Percentiles rank a stretch among this genome's conserved stretches.
Evolutionary conservation across 1,284 basidiomycete species (phyloP).

Genomic region (Phylloboletellus chloephorus): DNA sequence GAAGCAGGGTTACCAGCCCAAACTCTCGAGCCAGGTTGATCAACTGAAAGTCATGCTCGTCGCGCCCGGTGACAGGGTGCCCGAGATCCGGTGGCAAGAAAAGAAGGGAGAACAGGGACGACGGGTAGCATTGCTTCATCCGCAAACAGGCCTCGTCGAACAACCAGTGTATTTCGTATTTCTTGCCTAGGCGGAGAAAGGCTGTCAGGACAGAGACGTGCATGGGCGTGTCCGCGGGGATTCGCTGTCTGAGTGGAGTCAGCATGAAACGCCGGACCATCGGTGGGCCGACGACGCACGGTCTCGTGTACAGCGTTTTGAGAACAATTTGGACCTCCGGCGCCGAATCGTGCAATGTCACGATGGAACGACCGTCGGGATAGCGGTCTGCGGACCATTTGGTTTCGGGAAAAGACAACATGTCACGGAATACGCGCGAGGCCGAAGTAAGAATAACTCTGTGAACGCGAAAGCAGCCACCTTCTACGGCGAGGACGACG

Average conservation of each 20-base stretch:
- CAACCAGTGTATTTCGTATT: conserved; percentile 26
- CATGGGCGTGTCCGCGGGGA: conserved; percentile 16
- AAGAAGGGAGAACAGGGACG: conserved; percentile 25
- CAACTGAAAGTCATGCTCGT: conserved; percentile 26
- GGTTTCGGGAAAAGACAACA: conserved; percentile 15
- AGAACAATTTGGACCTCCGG: conserved; percentile 28
- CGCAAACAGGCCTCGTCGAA: conserved; percentile 23
- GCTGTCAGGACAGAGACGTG: conserved; percentile 22
- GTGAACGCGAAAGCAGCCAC: conserved; percentile 23
- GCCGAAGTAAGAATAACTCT: conserved; percentile 23
- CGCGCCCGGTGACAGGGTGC: conserved; percentile 19
- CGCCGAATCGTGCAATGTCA: conserved; percentile 19
- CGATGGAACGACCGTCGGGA: conserved; percentile 25
- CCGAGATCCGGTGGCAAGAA: conserved; percentile 21
- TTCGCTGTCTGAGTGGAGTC: conserved; percentile 21
- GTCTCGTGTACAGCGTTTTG: conserved; percentile 22
- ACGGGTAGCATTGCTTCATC: conserved; percentile 23
- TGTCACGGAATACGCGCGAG: conserved; percentile 22
- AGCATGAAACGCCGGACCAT: conserved; percentile 1
- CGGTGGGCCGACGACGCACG: conserved; percentile 20
- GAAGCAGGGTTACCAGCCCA: conserved; percentile 21
- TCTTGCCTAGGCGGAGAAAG: conserved; percentile 25
- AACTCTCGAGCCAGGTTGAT: conserved; percentile 26
- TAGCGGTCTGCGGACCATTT: conserved; percentile 11
- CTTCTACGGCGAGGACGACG: conserved; percentile 22